Conservation (phyloP, 371 early-diverging fungal species). For the Rhizopus stolonifer region DNA sequence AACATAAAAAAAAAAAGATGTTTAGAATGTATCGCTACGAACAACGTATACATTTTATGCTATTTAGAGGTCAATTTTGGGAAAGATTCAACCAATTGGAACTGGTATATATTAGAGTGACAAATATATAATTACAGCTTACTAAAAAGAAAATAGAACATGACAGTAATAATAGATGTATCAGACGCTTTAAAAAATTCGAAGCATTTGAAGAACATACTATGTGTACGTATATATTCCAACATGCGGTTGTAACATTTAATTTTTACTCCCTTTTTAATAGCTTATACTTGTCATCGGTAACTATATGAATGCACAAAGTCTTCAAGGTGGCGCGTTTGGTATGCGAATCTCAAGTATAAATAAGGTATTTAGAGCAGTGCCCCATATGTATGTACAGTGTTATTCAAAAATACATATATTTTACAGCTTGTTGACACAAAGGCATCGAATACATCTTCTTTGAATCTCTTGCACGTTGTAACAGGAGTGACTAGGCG, state of each 20-base stretch:
- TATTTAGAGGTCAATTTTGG: conserved; percentile 49
- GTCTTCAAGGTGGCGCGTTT: conserved; percentile 60
- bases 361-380: conserved; percentile 39
- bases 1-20: conserved; percentile 37
- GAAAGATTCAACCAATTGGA: conserved; percentile 46
- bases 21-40: conserved; percentile 52
- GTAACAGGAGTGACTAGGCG: conserved; percentile 34
- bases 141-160: conserved; percentile 39
- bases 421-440: conserved; percentile 43
- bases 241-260: conserved; percentile 30
- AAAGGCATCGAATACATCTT: conserved; percentile 40
- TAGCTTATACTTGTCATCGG: conserved; percentile 38
- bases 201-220: conserved; percentile 35
- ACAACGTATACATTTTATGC: conserved; percentile 45
- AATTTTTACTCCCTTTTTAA: conserved; percentile 24
- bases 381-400: background rate
- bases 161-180: conserved; percentile 41
- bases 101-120: conserved; percentile 14
- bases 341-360: conserved; percentile 56
- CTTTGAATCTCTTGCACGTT: conserved; percentile 43
- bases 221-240: conserved; percentile 42
- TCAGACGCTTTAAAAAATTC: conserved; percentile 46
- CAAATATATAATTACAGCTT: conserved; percentile 22
- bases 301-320: conserved; percentile 62
- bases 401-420: background rate